Percentiles rank a stretch among this genome's conserved stretches.
phyloP scores from a whole-genome alignment of 345 rosid genomes.

The Euphorbia lathyris region DNA sequence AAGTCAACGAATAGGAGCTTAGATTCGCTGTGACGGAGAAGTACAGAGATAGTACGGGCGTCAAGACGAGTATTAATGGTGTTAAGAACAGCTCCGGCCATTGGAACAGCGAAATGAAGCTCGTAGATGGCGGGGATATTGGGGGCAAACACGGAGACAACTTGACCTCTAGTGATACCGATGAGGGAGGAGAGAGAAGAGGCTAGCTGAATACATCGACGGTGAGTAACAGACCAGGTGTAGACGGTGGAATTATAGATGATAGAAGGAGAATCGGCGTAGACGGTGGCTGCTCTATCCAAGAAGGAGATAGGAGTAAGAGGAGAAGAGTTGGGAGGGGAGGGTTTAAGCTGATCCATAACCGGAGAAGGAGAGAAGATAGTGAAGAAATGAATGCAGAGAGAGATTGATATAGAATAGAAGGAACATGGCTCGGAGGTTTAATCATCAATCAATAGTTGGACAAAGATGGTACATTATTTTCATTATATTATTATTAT shows the following conservation, averaged over 20 bases:
- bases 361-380: background rate
- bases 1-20: slow-evolving; percentile 23
- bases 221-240: slow-evolving; percentile 26
- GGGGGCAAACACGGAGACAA: slow-evolving; percentile 23
- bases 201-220: slow-evolving; percentile 26
- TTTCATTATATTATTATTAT: too few species aligned
- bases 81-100: slow-evolving; percentile 26
- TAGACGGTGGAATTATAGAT: slow-evolving; percentile 16
- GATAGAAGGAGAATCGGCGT: slow-evolving; percentile 14
- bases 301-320: slow-evolving; percentile 13
- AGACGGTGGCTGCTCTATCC: slow-evolving; percentile 23
- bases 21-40: slow-evolving; percentile 22
- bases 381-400: background rate
- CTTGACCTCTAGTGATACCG: slow-evolving; percentile 17
- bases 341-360: slow-evolving; percentile 19
- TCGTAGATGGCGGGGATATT: slow-evolving; percentile 25
- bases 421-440: background rate
- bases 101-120: slow-evolving; percentile 28
- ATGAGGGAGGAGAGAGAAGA: slow-evolving; percentile 15
- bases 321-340: slow-evolving; percentile 5
- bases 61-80: slow-evolving; percentile 25
- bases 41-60: slow-evolving; percentile 24
- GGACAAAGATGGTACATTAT: too few species aligned
- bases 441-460: too few species aligned
- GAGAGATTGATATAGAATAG: background rate